phyloP scores from a whole-genome alignment of 768 basidiomycete genomes.

The Auricularia auricula-judae region DNA sequence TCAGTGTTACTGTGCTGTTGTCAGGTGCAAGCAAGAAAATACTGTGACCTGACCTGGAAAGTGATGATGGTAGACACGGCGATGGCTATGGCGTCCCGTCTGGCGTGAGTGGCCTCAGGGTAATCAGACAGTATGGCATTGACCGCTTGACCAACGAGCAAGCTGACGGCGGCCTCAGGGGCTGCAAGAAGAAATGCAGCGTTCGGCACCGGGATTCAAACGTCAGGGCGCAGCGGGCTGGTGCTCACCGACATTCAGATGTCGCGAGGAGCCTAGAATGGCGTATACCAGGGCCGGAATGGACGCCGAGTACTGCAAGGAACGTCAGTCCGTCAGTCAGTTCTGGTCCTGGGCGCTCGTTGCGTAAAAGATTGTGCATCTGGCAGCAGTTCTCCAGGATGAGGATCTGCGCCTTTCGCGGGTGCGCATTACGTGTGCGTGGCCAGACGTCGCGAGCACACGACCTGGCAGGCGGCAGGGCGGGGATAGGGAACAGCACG shows the following conservation, averaged over 20 bases:
- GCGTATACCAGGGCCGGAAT: slow-evolving; percentile 85
- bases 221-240: not conserved
- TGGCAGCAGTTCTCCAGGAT: no score
- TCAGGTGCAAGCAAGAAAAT: slow-evolving; percentile 4
- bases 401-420: no score
- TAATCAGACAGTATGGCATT: slow-evolving; percentile 44
- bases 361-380: no score
- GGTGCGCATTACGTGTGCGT: no score
- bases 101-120: slow-evolving; percentile 30
- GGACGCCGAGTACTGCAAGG: slow-evolving; percentile 61
- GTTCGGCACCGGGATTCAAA: not conserved
- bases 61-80: slow-evolving; percentile 74
- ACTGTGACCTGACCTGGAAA: slow-evolving; percentile 44
- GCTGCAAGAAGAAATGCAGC: slow-evolving; percentile 28
- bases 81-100: slow-evolving; percentile 45
- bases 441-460: no score
- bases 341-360: no score
- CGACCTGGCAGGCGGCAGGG: not conserved
- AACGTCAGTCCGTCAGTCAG: no score
- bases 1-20: not conserved
- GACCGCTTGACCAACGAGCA: slow-evolving; percentile 82
- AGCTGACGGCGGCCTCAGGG: slow-evolving; percentile 79
- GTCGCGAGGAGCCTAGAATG: slow-evolving; percentile 75
- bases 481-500: slow-evolving; percentile 16
- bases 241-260: slow-evolving; percentile 40